Conservation (phyloP, 768 basidiomycete genomes). For the Tremella fuciformis region DNA sequence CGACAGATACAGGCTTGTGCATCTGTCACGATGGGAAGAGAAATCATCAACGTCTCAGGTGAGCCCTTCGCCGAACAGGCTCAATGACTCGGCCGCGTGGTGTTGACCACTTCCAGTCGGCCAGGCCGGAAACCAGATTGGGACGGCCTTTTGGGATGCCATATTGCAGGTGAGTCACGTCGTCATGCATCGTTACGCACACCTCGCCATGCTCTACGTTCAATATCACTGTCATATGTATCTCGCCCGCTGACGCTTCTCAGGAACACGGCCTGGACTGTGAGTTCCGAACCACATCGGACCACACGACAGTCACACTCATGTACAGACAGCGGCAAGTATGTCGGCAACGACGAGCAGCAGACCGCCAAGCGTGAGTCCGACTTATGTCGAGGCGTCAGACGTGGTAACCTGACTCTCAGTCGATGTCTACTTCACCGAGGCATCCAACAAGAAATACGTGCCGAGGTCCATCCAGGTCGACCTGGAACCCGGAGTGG, state of each 20-base stretch:
- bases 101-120: constrained; percentile 23
- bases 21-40: constrained; percentile 37
- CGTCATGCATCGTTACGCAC: not conserved
- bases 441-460: constrained; percentile 67
- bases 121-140: constrained; percentile 47
- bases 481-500: constrained; percentile 84
- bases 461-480: constrained; percentile 87
- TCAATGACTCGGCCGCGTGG: not conserved
- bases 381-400: not conserved
- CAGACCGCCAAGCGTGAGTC: constrained; percentile 68
- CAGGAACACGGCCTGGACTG: constrained; percentile 48
- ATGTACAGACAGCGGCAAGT: constrained; percentile 47
- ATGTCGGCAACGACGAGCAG: constrained; percentile 68
- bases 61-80: constrained; percentile 6
- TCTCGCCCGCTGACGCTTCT: not conserved
- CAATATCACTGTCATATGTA: not conserved
- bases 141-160: constrained; percentile 74
- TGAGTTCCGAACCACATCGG: constrained; percentile 6
- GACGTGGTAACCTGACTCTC: not conserved
- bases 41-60: constrained; percentile 48
- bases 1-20: not conserved
- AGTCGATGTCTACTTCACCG: constrained; percentile 76
- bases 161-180: constrained; percentile 67
- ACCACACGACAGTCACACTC: constrained; percentile 8
- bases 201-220: too few relatives aligned